A percentile compares a stretch with the other conserved stretches of the same genome.
Evolutionary conservation across 768 basidiomycete genomes (phyloP).

Genomic region (Multifurca ochricompacta): DNA sequence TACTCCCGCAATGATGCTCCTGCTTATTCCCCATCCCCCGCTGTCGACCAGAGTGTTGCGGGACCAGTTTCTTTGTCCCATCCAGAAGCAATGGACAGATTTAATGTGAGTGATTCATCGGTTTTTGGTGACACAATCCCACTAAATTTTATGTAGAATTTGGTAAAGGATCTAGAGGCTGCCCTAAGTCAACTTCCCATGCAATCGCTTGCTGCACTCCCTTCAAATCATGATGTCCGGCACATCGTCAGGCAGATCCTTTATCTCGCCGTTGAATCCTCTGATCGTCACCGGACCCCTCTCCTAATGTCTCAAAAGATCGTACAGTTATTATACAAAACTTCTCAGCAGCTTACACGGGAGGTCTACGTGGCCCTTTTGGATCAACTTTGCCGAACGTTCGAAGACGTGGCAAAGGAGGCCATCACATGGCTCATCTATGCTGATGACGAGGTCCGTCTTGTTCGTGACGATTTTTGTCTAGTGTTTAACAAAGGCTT

Average conservation of each 20-base stretch:
- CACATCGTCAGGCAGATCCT: constrained; percentile 79
- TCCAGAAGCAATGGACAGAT: constrained; percentile 84
- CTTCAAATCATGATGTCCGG: constrained; percentile 81
- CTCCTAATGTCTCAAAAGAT: constrained; percentile 94
- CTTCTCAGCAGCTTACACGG: constrained; percentile 72
- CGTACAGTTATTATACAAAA: constrained; percentile 91
- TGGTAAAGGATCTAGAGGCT: constrained; percentile 68
- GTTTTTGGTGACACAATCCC: not conserved
- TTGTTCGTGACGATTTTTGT: not conserved
- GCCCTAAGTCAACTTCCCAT: constrained; percentile 68
- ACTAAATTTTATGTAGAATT: constrained; percentile 27
- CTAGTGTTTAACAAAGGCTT: constrained; percentile 8
- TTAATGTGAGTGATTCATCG: constrained; percentile 44
- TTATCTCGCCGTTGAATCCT: constrained; percentile 68
- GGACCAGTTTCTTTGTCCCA: constrained; percentile 47
- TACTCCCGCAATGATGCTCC: constrained; percentile 45
- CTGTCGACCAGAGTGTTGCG: constrained; percentile 43
- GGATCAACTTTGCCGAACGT: constrained; percentile 80
- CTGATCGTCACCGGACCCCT: constrained; percentile 78
- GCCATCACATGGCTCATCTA: constrained; percentile 95
- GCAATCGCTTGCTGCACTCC: constrained; percentile 60
- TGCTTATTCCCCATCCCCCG: constrained; percentile 55
- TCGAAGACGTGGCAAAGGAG: constrained; percentile 92
- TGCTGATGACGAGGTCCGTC: constrained; percentile 86
- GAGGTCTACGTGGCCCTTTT: constrained; percentile 90